A percentile compares a stretch with the other conserved stretches of the same genome.
Evolutionary conservation across 805 yeast genomes (phyloP).

Genomic region (Myxozyma monticola): DNA sequence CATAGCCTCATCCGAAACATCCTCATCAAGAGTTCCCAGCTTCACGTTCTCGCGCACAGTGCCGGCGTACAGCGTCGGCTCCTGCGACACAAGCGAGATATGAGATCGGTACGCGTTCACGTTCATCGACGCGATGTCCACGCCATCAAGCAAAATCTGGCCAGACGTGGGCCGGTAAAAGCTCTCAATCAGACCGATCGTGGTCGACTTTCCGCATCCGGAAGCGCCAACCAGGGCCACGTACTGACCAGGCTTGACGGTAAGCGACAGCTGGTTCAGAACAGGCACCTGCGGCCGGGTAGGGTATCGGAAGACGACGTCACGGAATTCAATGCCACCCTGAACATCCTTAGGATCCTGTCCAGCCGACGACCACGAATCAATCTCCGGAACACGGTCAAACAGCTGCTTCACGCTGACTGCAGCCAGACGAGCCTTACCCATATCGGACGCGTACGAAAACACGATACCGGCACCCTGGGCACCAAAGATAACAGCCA

Average conservation of each 20-base stretch:
- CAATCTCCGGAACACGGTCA: slow-evolving; percentile 41
- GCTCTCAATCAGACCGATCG: slow-evolving; percentile 56
- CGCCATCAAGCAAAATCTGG: slow-evolving; percentile 53
- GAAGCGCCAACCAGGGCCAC: slow-evolving; percentile 90
- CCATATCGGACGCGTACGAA: slow-evolving; percentile 48
- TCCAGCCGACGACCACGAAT: slow-evolving; percentile 39
- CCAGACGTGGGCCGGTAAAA: slow-evolving; percentile 56
- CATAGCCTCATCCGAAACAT: slow-evolving; percentile 44
- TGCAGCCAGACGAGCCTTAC: slow-evolving; percentile 45
- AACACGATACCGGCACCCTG: slow-evolving; percentile 46
- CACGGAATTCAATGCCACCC: slow-evolving; percentile 58
- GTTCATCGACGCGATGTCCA: slow-evolving; percentile 49
- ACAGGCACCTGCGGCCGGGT: slow-evolving; percentile 37
- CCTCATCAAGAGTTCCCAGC: slow-evolving; percentile 35
- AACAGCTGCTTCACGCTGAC: slow-evolving; percentile 39
- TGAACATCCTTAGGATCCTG: slow-evolving; percentile 29
- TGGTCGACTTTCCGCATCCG: slow-evolving; percentile 50
- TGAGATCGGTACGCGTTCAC: slow-evolving; percentile 53
- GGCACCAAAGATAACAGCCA: slow-evolving; percentile 45
- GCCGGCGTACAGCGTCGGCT: slow-evolving; percentile 67
- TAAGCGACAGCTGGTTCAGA: slow-evolving; percentile 32
- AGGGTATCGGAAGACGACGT: slow-evolving; percentile 38
- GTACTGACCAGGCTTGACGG: slow-evolving; percentile 71
- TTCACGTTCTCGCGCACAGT: slow-evolving; percentile 75
- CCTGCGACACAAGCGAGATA: slow-evolving; percentile 64